Evolutionary conservation across 371 early-diverging fungal species (phyloP).

Genomic region (Rhizopus arrhizus): DNA sequence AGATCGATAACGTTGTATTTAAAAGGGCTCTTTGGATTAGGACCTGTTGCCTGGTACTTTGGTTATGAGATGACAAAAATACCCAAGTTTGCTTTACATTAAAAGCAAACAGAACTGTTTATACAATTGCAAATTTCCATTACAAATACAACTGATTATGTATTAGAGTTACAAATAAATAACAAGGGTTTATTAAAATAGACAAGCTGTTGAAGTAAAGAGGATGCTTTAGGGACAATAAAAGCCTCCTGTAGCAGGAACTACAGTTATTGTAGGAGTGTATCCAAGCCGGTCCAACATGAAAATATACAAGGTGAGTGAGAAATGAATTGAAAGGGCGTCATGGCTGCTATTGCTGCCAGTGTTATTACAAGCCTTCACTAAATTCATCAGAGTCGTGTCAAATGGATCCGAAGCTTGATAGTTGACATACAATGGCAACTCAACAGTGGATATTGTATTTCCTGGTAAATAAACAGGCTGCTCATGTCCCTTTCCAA

Average conservation of each 20-base stretch:
- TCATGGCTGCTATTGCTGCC: background rate
- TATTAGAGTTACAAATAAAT: no score
- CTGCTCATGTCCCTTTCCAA: constrained; percentile 30
- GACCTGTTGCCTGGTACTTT: no score
- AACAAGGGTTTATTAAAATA: no score
- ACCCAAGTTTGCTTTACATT: no score
- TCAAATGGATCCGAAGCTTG: background rate
- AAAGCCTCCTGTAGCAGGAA: constrained; percentile 1
- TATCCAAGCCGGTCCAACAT: background rate
- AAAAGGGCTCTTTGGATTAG: no score
- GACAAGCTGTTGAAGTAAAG: no score
- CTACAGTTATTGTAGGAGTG: constrained; percentile 1
- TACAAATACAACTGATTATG: no score
- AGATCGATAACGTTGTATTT: no score
- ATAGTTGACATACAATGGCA: constrained; percentile 1
- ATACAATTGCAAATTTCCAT: no score
- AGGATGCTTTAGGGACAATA: constrained; percentile 1
- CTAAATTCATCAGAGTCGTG: background rate
- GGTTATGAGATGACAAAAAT: no score
- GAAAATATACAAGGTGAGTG: constrained; percentile 3
- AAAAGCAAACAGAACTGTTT: no score
- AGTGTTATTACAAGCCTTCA: background rate
- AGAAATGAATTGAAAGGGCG: background rate
- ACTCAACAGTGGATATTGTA: constrained; percentile 26
- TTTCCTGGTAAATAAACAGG: constrained; percentile 15